Conservation (phyloP, 2,329 filamentous ascomycete genomes). For the Trichoderma polysporum region DNA sequence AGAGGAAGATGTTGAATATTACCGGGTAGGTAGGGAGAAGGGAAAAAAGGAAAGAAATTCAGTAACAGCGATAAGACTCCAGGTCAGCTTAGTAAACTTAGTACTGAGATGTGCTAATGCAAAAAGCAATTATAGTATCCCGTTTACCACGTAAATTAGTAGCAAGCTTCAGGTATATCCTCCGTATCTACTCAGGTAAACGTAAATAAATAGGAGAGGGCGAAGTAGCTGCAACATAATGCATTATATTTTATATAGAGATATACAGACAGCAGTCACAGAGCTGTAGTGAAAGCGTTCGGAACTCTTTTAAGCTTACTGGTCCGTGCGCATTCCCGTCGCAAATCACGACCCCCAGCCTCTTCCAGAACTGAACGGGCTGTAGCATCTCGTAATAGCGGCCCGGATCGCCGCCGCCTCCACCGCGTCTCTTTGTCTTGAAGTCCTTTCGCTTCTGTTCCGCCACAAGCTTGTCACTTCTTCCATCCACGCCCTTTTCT, state of each 20-base stretch:
- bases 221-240: too few relatives aligned
- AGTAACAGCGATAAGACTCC: too few relatives aligned
- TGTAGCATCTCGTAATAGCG: slow-evolving; percentile 11
- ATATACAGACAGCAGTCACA: too few relatives aligned
- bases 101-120: too few relatives aligned
- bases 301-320: background rate
- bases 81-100: too few relatives aligned
- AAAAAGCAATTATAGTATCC: too few relatives aligned
- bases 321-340: slow-evolving; percentile 9
- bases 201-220: too few relatives aligned
- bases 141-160: too few relatives aligned
- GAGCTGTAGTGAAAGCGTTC: background rate
- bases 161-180: too few relatives aligned
- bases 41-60: too few relatives aligned
- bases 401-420: slow-evolving; percentile 8
- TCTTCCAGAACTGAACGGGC: background rate
- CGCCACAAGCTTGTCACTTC: background rate
- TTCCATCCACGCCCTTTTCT: background rate
- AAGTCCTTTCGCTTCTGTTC: background rate
- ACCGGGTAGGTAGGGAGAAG: background rate
- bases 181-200: too few relatives aligned
- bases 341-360: slow-evolving; percentile 4
- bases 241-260: too few relatives aligned
- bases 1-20: background rate
- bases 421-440: slow-evolving; percentile 2